Evolutionary conservation across 768 basidiomycete genomes (phyloP).

Genomic region (Mycena metata): DNA sequence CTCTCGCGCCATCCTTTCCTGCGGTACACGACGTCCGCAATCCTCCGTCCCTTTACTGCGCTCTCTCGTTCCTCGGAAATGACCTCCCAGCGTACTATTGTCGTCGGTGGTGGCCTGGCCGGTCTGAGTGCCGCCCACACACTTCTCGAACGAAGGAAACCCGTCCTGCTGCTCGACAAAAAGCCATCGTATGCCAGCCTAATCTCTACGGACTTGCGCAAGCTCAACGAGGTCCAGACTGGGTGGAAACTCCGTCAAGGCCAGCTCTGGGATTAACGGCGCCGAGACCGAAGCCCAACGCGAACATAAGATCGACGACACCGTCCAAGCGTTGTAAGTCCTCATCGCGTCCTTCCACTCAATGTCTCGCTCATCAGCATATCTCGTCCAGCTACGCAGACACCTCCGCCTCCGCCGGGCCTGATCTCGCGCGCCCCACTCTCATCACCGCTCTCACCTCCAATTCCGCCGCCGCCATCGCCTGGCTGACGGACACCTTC

Average conservation of each 20-base stretch:
- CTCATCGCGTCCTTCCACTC: background rate
- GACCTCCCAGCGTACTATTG: constrained; percentile 3
- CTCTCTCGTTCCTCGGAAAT: background rate
- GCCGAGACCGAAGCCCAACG: constrained; percentile 42
- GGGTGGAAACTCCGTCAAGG: constrained; percentile 46
- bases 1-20: background rate
- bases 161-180: constrained; percentile 76
- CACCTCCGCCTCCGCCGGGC: constrained; percentile 40
- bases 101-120: constrained; percentile 24
- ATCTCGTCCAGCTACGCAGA: constrained; percentile 34
- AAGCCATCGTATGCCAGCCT: constrained; percentile 39
- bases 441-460: constrained; percentile 44
- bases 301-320: constrained; percentile 37
- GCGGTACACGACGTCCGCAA: background rate
- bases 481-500: constrained; percentile 42
- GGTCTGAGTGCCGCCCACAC: constrained; percentile 75
- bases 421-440: constrained; percentile 37
- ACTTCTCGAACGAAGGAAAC: constrained; percentile 79
- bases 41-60: background rate
- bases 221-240: constrained; percentile 19
- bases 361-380: background rate
- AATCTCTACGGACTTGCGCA: background rate
- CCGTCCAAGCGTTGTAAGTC: constrained; percentile 39
- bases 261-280: constrained; percentile 48
- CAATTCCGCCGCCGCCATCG: constrained; percentile 43